Percentiles rank a stretch among this genome's conserved stretches.
Conservation (phyloP, 495 filamentous ascomycete genomes). For the Cenococcum geophilum region DNA sequence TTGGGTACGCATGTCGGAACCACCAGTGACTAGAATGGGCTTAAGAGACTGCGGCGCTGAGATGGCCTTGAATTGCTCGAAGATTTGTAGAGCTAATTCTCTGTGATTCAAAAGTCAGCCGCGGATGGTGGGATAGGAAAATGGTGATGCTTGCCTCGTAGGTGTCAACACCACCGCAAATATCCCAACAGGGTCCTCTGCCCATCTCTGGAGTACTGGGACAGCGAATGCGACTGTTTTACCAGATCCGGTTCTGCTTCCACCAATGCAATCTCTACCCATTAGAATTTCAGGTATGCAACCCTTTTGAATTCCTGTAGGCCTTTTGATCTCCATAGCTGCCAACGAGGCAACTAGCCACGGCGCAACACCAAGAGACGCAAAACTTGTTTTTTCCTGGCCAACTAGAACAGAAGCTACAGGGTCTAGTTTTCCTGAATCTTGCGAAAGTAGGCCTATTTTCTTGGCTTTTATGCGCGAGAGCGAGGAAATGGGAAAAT, state of each 20-base stretch:
- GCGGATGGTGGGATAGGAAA: neutral
- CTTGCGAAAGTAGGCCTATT: neutral
- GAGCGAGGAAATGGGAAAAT: neutral
- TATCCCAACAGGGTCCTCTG: conserved; percentile 83
- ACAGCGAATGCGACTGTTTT: conserved; percentile 97
- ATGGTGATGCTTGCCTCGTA: conserved; percentile 53
- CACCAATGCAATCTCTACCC: conserved; percentile 85
- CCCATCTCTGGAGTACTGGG: conserved; percentile 89
- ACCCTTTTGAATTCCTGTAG: conserved; percentile 85
- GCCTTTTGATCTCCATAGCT: conserved; percentile 80
- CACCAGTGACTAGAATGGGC: conserved; percentile 78
- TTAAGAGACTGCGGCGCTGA: conserved; percentile 80
- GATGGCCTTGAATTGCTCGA: conserved; percentile 90
- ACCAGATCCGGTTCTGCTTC: conserved; percentile 91
- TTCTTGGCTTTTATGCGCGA: conserved; percentile 28
- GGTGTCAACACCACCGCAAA: conserved; percentile 86
- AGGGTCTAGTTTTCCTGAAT: neutral
- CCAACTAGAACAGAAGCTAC: neutral
- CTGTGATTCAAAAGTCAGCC: conserved; percentile 34
- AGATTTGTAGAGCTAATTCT: conserved; percentile 92
- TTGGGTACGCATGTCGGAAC: conserved; percentile 85
- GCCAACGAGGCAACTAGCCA: conserved; percentile 84
- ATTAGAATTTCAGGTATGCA: conserved; percentile 88
- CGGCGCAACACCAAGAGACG: conserved; percentile 65
- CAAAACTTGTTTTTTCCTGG: conserved; percentile 59